Percentiles rank a stretch among this genome's conserved stretches.
These are phyloP conservation scores for Quercus phellos DNA, from an alignment of 331 rosid species.

Conservation along the genomic window DNA sequence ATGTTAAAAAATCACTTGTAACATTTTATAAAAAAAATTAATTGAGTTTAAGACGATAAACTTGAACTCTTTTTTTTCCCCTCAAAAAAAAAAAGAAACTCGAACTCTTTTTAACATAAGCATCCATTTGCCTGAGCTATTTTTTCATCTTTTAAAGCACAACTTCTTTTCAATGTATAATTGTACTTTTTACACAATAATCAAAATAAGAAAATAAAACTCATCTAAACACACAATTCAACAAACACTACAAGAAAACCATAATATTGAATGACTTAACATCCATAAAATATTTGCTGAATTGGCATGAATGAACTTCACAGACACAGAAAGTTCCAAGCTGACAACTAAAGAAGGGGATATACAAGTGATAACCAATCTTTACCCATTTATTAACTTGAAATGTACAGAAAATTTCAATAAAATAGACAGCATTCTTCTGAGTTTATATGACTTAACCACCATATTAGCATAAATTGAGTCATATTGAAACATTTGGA, in stretches of 20 bases:
- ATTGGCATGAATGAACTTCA: not conserved
- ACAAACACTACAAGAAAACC: not conserved
- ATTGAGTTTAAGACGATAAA: too few relatives aligned
- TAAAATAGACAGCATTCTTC: not conserved
- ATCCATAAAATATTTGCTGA: not conserved
- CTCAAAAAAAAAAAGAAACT: not conserved
- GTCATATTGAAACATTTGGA: not conserved
- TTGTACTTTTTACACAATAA: too few relatives aligned
- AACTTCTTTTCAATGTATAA: too few relatives aligned
- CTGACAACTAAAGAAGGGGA: not conserved
- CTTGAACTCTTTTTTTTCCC: too few relatives aligned
- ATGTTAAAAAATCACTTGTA: not conserved
- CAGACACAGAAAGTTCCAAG: not conserved
- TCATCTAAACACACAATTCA: not conserved
- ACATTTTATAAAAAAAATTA: not conserved
- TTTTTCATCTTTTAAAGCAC: too few relatives aligned
- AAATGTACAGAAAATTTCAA: not conserved
- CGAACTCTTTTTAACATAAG: not conserved
- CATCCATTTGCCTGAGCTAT: too few relatives aligned
- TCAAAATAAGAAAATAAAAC: too few relatives aligned
- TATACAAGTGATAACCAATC: not conserved
- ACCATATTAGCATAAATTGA: not conserved
- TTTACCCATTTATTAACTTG: not conserved
- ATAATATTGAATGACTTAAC: not conserved
- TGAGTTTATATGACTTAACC: not conserved